Percentiles rank a stretch among this genome's conserved stretches.
phyloP scores from a whole-genome alignment of 805 yeast genomes.

The Lachancea cidri region DNA sequence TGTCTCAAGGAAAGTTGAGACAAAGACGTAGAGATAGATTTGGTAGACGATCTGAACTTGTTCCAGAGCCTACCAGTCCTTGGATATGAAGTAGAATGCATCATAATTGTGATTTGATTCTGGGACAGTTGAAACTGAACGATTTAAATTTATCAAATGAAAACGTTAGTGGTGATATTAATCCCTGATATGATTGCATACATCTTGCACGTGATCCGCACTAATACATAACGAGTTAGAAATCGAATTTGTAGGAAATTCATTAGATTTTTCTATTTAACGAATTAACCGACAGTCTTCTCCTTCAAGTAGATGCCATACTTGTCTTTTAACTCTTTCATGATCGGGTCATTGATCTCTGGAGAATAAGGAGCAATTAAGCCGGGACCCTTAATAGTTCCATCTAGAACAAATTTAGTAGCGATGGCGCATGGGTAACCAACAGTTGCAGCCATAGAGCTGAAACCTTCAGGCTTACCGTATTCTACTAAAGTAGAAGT shows the following conservation, averaged over 20 bases:
- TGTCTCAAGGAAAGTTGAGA: slow-evolving; percentile 23
- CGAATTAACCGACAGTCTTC: slow-evolving; percentile 60
- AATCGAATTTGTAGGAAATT: no score
- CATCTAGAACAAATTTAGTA: slow-evolving; percentile 75
- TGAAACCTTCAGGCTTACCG: slow-evolving; percentile 84
- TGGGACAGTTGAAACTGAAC: background rate
- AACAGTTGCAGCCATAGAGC: slow-evolving; percentile 97
- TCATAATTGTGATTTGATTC: background rate
- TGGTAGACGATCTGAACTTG: slow-evolving; percentile 29
- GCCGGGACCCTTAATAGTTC: slow-evolving; percentile 73
- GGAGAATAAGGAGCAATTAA: slow-evolving; percentile 90
- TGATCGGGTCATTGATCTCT: slow-evolving; percentile 84
- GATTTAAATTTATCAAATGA: background rate
- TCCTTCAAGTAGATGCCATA: slow-evolving; percentile 85
- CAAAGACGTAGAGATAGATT: slow-evolving; percentile 27
- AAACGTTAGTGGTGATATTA: no score
- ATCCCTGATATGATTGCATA: no score
- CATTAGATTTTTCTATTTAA: no score
- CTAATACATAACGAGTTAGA: no score
- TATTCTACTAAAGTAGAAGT: slow-evolving; percentile 93
- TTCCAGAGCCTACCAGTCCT: slow-evolving; percentile 27
- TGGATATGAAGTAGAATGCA: slow-evolving; percentile 1
- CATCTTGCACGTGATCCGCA: no score
- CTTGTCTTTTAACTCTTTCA: slow-evolving; percentile 85
- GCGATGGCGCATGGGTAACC: slow-evolving; percentile 99